A percentile compares a stretch with the other conserved stretches of the same genome.
Conservation (phyloP, 2,329 filamentous ascomycete genomes). For the Orbilia brochopaga region DNA sequence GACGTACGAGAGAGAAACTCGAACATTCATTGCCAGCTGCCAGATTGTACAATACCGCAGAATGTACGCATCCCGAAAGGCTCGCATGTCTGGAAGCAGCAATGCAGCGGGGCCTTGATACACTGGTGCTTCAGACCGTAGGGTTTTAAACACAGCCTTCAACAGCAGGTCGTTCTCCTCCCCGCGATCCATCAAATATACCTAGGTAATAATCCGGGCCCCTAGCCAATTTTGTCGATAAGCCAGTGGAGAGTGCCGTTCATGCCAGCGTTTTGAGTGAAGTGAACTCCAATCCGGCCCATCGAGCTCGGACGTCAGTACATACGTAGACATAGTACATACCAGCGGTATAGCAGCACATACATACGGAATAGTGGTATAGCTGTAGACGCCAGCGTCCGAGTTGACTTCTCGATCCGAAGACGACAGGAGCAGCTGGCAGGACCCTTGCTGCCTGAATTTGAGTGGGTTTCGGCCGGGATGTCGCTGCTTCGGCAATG, state of each 20-base stretch:
- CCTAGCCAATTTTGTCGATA: conserved; percentile 27
- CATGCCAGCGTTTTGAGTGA: no score
- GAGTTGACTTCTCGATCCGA: conserved; percentile 40
- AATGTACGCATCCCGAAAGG: neutral
- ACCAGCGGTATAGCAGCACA: no score
- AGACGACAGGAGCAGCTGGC: conserved; percentile 42
- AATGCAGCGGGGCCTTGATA: conserved; percentile 21
- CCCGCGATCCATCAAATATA: neutral
- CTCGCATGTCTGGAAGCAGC: conserved; percentile 19
- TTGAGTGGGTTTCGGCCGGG: conserved; percentile 51
- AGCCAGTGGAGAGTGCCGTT: conserved; percentile 12
- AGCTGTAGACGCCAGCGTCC: conserved; percentile 36
- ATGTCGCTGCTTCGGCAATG: conserved; percentile 38
- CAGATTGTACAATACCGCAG: conserved; percentile 14
- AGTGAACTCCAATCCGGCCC: no score
- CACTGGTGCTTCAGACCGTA: conserved; percentile 35
- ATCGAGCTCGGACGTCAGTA: neutral
- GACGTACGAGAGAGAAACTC: no score
- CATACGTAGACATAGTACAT: no score
- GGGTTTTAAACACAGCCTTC: conserved; percentile 16
- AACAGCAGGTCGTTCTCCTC: conserved; percentile 20
- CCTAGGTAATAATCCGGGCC: no score
- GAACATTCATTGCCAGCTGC: neutral
- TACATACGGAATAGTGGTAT: no score
- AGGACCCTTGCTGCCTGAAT: conserved; percentile 44